A percentile compares a stretch with the other conserved stretches of the same genome.
These are phyloP conservation scores for Pyrus betulifolia DNA, from an alignment of 306 rosid genomes.

Conservation along the genomic window DNA sequence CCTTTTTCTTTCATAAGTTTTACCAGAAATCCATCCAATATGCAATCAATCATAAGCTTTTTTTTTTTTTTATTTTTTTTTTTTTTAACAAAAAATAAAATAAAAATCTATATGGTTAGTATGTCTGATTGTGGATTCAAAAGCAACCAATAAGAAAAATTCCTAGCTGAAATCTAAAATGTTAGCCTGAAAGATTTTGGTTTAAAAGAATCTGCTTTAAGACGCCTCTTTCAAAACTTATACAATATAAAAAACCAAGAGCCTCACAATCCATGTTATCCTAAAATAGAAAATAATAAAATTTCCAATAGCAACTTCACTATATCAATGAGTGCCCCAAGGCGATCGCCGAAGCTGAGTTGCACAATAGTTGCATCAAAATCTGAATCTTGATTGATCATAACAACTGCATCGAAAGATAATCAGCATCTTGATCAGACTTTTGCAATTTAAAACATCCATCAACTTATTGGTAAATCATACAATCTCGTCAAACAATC, in stretches of 20 bases:
- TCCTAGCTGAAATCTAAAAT: not conserved
- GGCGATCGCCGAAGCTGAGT: slow-evolving; percentile 94
- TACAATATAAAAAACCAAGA: not conserved
- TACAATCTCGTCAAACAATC: not conserved
- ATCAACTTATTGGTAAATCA: slow-evolving; percentile 14
- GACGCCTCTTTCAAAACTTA: not conserved
- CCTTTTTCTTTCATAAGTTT: no score
- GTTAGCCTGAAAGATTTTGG: not conserved
- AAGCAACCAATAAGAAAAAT: not conserved
- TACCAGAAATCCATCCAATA: no score
- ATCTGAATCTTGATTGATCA: slow-evolving; percentile 82
- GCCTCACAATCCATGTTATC: not conserved
- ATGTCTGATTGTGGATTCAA: not conserved
- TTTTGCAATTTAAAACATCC: slow-evolving; percentile 44
- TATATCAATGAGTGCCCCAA: slow-evolving; percentile 95
- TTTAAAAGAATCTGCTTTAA: not conserved
- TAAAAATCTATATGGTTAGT: not conserved
- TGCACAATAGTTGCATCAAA: slow-evolving; percentile 80
- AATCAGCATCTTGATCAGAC: slow-evolving; percentile 35
- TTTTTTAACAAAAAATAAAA: not conserved
- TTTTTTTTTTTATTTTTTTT: not conserved
- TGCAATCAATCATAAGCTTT: slow-evolving; percentile 11
- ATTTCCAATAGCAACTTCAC: slow-evolving; percentile 40
- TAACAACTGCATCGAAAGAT: slow-evolving; percentile 67
- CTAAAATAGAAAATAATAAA: slow-evolving; percentile 3